Base-by-base conservation (phyloP, 441 rosid genomes). In the California macrophylla region DNA sequence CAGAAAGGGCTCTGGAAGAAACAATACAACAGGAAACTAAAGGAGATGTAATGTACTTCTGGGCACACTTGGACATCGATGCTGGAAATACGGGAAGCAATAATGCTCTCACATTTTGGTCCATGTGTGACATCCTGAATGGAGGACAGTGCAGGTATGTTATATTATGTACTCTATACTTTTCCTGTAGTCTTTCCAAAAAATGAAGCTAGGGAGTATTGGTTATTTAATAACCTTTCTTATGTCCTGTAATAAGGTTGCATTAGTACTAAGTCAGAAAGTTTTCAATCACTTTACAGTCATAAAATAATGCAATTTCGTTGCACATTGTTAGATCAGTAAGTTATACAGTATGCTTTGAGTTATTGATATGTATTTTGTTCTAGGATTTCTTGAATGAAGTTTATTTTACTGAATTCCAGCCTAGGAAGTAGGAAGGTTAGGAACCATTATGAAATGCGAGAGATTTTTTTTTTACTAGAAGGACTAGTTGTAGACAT, bases 81-180 rank as follows among this genome's bases (percentile, higher is more conserved):
- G 82, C 76, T 74, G 90, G 86, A 72, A 69, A 76, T 67, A 66
- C 77, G 28, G 86, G 84, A 80, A 82, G 75, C 75, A 79, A 76
- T 74, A 77, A 75, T 66, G 78, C 74, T 18, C 90, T 82, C 42
- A 84, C 92, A 1, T 95, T 95, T 82, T 95, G 98, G 99, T 90
- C 99, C 60, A 82, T 90, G 85, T 92, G 98, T 42, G 98, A 95
- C 82, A 74, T 87, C 73, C 82, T 90, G 80, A 95, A 92, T 85
- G 93, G 83, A 75, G 97, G 98, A 71, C 76, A 75, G 77, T 95
- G 99, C 98, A 87, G 97, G 99, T 90, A 79, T 73, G 54, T 67
- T 63, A 12, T 61, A 34, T 61, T 26, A 6, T 61, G 0, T 61
- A 25, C 65, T 61, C 2, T 61, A 4, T 61, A 25, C 65, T 61